Percentiles rank a stretch among this genome's conserved stretches.
phyloP scores from a whole-genome alignment of 75 land plant species.

The Chamaecyparis obtusa region DNA sequence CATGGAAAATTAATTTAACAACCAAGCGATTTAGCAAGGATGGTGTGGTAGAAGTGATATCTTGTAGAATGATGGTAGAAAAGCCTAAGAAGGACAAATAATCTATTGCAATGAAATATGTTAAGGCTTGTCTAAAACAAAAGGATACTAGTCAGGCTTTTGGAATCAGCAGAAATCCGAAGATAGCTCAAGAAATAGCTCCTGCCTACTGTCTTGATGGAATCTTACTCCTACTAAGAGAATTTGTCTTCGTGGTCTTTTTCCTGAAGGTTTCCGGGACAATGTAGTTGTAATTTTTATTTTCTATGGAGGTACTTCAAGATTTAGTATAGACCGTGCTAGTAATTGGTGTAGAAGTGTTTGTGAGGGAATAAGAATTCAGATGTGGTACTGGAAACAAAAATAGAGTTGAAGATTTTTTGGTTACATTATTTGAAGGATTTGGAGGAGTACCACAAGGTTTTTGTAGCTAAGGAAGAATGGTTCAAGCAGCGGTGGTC shows the following conservation, averaged over 20 bases:
- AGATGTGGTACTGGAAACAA: neutral
- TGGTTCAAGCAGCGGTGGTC: too few relatives aligned
- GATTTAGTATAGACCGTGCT: neutral
- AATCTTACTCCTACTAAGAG: neutral
- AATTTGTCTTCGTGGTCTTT: neutral
- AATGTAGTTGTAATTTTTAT: neutral
- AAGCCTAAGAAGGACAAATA: too few relatives aligned
- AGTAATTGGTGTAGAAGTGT: neutral
- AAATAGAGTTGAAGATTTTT: neutral
- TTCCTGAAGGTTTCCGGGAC: neutral
- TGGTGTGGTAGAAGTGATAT: too few relatives aligned
- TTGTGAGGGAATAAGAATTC: neutral
- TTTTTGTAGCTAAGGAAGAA: too few relatives aligned
- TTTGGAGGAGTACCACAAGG: neutral
- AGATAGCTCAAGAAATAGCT: neutral
- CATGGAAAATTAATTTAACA: too few relatives aligned
- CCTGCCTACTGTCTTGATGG: neutral
- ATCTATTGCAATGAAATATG: too few relatives aligned
- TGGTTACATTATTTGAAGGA: neutral
- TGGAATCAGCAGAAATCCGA: neutral
- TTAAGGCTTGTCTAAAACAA: too few relatives aligned
- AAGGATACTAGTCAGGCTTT: neutral
- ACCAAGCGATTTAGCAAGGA: too few relatives aligned
- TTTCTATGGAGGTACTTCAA: neutral
- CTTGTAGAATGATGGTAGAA: too few relatives aligned